phyloP scores from a whole-genome alignment of 179 eudicot species.

The Gypsophila paniculata region DNA sequence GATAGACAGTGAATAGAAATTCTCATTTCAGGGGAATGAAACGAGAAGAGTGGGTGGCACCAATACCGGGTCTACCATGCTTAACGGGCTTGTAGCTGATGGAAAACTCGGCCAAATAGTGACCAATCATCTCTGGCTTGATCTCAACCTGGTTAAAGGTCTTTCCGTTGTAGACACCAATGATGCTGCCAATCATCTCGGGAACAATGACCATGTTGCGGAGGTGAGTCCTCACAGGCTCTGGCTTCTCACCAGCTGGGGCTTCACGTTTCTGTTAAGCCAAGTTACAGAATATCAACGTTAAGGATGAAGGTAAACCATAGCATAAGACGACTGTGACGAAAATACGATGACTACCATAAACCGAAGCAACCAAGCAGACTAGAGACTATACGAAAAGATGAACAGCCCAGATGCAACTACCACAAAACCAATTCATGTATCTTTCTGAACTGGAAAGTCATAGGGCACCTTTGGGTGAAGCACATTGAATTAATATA shows the following conservation, averaged over 20 bases:
- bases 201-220: conserved; percentile 78
- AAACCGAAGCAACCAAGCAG: too few relatives aligned
- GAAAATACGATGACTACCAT: too few relatives aligned
- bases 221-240: conserved; percentile 66
- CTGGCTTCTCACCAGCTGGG: conserved; percentile 75
- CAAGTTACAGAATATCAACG: neutral
- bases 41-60: conserved; percentile 99
- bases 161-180: conserved; percentile 81
- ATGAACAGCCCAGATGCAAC: neutral
- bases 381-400: neutral
- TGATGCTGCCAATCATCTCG: conserved; percentile 74
- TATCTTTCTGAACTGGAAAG: too few relatives aligned
- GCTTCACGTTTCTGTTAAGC: conserved; percentile 61
- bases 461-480: too few relatives aligned
- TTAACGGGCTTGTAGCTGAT: conserved; percentile 91
- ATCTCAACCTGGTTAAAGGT: conserved; percentile 74
- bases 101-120: conserved; percentile 73
- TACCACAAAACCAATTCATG: too few relatives aligned
- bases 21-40: conserved; percentile 90
- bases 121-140: conserved; percentile 84
- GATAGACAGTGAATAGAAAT: neutral
- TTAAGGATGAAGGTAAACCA: neutral
- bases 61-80: conserved; percentile 99
- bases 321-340: neutral
- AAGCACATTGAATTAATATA: too few relatives aligned